Conservation (phyloP, 768 basidiomycete genomes). For the Mycena vulgaris region DNA sequence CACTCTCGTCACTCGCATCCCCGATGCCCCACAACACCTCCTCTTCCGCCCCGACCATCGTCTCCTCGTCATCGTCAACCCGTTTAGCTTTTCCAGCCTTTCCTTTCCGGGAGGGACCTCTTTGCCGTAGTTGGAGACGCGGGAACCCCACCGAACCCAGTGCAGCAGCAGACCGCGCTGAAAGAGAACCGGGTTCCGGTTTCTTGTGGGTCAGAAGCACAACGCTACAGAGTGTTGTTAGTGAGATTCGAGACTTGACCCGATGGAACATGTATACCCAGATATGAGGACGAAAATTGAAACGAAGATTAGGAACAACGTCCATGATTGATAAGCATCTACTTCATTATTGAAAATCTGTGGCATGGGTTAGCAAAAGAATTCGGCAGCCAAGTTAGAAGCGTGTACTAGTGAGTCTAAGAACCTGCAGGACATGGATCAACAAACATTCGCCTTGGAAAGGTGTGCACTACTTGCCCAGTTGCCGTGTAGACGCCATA, state of each 20-base stretch:
- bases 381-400: background rate
- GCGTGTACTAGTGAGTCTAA: conserved; percentile 56
- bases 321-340: conserved; percentile 90
- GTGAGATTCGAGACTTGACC: background rate
- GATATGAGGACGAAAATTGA: conserved; percentile 90
- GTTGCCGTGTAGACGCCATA: conserved; percentile 93
- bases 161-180: conserved; percentile 50
- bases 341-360: conserved; percentile 89
- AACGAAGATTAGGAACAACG: conserved; percentile 87
- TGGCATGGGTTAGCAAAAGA: background rate
- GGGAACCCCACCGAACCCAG: conserved; percentile 45
- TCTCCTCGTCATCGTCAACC: conserved; percentile 56
- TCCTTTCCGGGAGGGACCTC: conserved; percentile 29
- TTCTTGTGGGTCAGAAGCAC: conserved; percentile 96
- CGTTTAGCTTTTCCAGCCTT: conserved; percentile 45
- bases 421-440: conserved; percentile 49
- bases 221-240: conserved; percentile 56
- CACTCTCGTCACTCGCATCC: conserved; percentile 78
- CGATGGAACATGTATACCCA: conserved; percentile 54
- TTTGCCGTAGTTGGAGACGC: conserved; percentile 39
- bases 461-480: conserved; percentile 63
- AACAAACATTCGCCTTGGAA: background rate
- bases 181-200: conserved; percentile 67
- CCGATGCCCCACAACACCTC: conserved; percentile 81
- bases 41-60: conserved; percentile 57